Evolutionary conservation across 352 stramenopile genomes (phyloP).

Genomic region (Globisporangium uncinulatum): DNA sequence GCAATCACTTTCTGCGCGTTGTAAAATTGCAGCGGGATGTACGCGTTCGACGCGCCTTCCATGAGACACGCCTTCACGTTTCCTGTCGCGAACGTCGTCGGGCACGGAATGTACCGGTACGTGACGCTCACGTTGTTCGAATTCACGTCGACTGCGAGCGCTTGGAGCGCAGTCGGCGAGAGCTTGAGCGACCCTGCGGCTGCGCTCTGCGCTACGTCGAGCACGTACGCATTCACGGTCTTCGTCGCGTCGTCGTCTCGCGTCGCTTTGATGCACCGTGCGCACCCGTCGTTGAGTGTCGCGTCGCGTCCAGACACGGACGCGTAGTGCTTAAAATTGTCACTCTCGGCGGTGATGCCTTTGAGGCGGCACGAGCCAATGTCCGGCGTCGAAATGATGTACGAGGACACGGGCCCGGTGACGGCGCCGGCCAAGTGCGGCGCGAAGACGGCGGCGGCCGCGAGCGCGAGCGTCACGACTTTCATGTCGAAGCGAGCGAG

Average conservation of each 20-base stretch:
- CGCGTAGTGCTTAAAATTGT: conserved; percentile 80
- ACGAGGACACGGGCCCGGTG: conserved; percentile 27
- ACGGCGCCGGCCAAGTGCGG: conserved; percentile 5
- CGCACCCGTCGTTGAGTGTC: conserved; percentile 52
- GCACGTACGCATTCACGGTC: conserved; percentile 57
- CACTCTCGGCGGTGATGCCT: conserved; percentile 41
- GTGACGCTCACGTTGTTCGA: conserved; percentile 43
- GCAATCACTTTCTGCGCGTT: conserved; percentile 74
- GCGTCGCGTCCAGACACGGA: conserved; percentile 58
- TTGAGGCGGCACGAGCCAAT: conserved; percentile 70
- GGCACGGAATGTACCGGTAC: conserved; percentile 63
- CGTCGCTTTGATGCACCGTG: conserved; percentile 67
- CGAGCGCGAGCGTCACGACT: conserved; percentile 3
- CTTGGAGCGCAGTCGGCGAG: conserved; percentile 34
- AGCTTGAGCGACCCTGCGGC: conserved; percentile 42
- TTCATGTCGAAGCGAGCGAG: not conserved
- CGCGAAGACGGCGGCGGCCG: not conserved
- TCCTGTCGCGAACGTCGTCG: conserved; percentile 46
- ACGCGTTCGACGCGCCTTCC: conserved; percentile 71
- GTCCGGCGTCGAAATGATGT: conserved; percentile 53
- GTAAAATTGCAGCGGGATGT: conserved; percentile 80
- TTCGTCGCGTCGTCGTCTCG: conserved; percentile 37
- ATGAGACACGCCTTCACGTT: conserved; percentile 79
- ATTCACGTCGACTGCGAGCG: conserved; percentile 40
- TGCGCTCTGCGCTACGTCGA: conserved; percentile 62